Percentiles rank a stretch among this genome's conserved stretches.
These are phyloP conservation scores for Podospora appendiculata DNA, from an alignment of 495 filamentous ascomycete species.

Conservation along the genomic window DNA sequence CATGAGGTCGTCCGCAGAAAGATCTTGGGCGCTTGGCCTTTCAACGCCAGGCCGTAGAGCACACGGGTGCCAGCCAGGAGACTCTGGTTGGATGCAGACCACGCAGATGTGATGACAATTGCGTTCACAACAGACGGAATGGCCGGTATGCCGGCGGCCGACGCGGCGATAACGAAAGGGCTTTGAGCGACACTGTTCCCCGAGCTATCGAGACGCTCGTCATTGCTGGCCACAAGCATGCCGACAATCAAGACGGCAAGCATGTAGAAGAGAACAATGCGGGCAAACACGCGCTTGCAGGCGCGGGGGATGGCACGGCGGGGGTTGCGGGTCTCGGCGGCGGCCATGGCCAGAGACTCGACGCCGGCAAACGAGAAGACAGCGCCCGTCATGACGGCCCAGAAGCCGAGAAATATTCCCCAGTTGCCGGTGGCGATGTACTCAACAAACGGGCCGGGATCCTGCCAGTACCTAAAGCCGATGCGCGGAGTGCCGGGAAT, in stretches of 20 bases:
- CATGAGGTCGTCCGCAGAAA: slow-evolving; percentile 51
- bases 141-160: slow-evolving; percentile 54
- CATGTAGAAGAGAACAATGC: slow-evolving; percentile 66
- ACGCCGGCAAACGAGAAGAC: slow-evolving; percentile 54
- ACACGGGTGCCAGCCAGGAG: slow-evolving; percentile 55
- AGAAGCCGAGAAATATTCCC: slow-evolving; percentile 52
- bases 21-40: slow-evolving; percentile 49
- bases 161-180: slow-evolving; percentile 67
- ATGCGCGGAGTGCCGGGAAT: slow-evolving; percentile 47
- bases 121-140: slow-evolving; percentile 61
- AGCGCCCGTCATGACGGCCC: slow-evolving; percentile 51
- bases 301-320: slow-evolving; percentile 63
- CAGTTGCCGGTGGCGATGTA: slow-evolving; percentile 44
- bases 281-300: slow-evolving; percentile 61
- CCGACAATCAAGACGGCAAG: slow-evolving; percentile 63
- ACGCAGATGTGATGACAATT: slow-evolving; percentile 64
- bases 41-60: slow-evolving; percentile 53
- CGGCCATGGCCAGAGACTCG: slow-evolving; percentile 55
- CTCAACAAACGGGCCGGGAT: slow-evolving; percentile 62
- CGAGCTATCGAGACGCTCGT: slow-evolving; percentile 40
- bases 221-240: slow-evolving; percentile 57
- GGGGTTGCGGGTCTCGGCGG: slow-evolving; percentile 67
- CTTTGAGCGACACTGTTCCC: slow-evolving; percentile 47
- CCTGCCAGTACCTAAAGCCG: slow-evolving; percentile 60
- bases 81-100: slow-evolving; percentile 59